Percentiles rank a stretch among this genome's conserved stretches.
phyloP scores from a whole-genome alignment of 192 early-diverging fungal genomes.

The Backusella psychrophila region DNA sequence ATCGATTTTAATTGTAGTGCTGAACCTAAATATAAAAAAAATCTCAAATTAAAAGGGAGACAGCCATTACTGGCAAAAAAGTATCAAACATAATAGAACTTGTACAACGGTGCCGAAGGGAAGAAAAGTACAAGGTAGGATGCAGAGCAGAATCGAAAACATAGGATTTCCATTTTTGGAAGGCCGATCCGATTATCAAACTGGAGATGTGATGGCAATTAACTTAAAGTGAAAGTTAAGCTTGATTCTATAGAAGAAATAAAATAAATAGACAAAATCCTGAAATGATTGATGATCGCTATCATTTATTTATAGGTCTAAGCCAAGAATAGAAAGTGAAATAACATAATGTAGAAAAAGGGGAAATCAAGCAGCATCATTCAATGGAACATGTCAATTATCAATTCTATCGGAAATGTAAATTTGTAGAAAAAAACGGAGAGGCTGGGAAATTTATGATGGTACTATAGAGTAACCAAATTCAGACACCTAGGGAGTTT shows the following conservation, averaged over 20 bases:
- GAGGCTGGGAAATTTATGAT: slow-evolving; percentile 9
- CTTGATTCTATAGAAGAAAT: not conserved
- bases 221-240: not conserved
- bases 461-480: slow-evolving; percentile 16
- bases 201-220: not conserved
- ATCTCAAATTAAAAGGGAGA: slow-evolving; percentile 6
- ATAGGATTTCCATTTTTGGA: slow-evolving; percentile 6
- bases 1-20: not conserved
- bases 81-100: not conserved
- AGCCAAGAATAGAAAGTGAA: not conserved
- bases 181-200: not conserved
- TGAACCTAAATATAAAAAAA: not conserved
- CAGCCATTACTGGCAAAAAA: not conserved
- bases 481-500: slow-evolving; percentile 16
- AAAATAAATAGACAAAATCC: not conserved
- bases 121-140: not conserved
- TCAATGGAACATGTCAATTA: slow-evolving; percentile 7
- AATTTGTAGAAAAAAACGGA: slow-evolving; percentile 6
- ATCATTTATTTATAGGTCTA: slow-evolving; percentile 1
- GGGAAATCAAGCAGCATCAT: slow-evolving; percentile 3
- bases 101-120: not conserved
- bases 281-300: not conserved
- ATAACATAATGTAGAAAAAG: slow-evolving; percentile 2
- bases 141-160: not conserved
- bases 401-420: slow-evolving; percentile 2